phyloP scores from a whole-genome alignment of 2,329 filamentous ascomycete genomes.

The Colletotrichum costaricense region DNA sequence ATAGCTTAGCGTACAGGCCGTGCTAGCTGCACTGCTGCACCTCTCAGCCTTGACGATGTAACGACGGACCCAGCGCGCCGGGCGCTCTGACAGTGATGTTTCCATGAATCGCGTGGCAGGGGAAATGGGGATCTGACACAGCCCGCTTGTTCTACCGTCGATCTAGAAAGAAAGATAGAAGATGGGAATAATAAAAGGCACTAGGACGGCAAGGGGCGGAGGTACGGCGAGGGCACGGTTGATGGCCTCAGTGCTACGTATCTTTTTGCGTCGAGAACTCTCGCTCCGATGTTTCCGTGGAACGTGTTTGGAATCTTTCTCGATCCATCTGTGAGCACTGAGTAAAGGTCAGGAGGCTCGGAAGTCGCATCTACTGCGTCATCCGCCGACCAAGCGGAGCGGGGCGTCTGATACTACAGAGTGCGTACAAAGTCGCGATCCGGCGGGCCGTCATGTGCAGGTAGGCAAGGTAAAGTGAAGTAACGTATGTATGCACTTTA shows the following conservation, averaged over 20 bases:
- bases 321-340: not conserved
- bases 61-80: not conserved
- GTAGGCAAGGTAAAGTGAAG: not conserved
- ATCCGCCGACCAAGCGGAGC: slow-evolving; percentile 3
- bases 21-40: not conserved
- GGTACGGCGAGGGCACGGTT: too few species aligned
- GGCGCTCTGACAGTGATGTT: not conserved
- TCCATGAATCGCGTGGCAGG: not conserved
- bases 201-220: not conserved
- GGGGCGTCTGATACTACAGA: slow-evolving; percentile 13
- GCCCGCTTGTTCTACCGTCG: slow-evolving; percentile 18
- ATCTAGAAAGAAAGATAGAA: slow-evolving; percentile 7
- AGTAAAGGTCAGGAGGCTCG: not conserved
- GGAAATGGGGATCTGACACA: not conserved
- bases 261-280: not conserved
- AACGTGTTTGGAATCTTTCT: slow-evolving; percentile 20
- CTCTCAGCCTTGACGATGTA: slow-evolving; percentile 5
- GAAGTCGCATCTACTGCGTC: not conserved
- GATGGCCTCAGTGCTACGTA: not conserved
- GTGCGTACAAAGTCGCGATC: not conserved
- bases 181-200: not conserved
- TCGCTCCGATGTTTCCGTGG: slow-evolving; percentile 13
- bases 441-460: slow-evolving; percentile 9
- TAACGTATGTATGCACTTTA: not conserved
- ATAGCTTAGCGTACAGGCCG: not conserved